Evolutionary conservation across 108 stramenopile genomes (phyloP).

Genomic region (Cyclotella sp.): DNA sequence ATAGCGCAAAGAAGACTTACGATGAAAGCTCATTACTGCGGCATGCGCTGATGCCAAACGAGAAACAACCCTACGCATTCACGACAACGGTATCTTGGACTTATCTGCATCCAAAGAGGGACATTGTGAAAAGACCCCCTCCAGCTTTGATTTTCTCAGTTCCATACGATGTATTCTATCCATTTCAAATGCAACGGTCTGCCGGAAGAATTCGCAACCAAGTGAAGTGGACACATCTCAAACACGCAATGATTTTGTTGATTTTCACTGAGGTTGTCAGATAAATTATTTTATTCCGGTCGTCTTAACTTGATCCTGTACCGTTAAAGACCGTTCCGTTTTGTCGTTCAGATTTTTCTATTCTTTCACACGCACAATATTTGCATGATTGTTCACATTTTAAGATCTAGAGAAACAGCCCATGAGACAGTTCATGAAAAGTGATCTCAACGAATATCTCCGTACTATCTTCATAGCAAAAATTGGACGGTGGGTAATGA

Average conservation of each 20-base stretch:
- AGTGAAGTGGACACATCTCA: background rate
- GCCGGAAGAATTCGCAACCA: background rate
- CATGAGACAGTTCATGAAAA: too few relatives aligned
- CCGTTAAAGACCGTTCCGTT: too few relatives aligned
- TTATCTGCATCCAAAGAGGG: constrained; percentile 20
- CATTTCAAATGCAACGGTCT: constrained; percentile 32
- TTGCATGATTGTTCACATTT: too few relatives aligned
- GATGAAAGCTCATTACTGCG: constrained; percentile 28
- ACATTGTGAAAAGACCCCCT: constrained; percentile 36
- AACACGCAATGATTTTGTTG: background rate
- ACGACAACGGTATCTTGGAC: constrained; percentile 45
- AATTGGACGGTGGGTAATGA: too few relatives aligned
- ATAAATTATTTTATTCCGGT: too few relatives aligned
- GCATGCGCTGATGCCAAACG: constrained; percentile 21
- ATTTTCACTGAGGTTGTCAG: background rate
- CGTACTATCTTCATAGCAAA: background rate
- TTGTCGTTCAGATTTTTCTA: too few relatives aligned
- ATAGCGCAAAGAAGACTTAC: constrained; percentile 38
- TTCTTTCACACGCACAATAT: too few relatives aligned
- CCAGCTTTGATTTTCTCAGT: constrained; percentile 41
- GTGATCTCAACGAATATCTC: too few relatives aligned
- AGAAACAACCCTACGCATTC: constrained; percentile 43
- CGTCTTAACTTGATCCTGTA: too few relatives aligned
- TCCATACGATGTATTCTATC: constrained; percentile 56
- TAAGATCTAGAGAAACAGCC: too few relatives aligned